These are phyloP conservation scores for Epichloe sp. DNA, from an alignment of 2,329 filamentous ascomycete species.

Conservation along the genomic window DNA sequence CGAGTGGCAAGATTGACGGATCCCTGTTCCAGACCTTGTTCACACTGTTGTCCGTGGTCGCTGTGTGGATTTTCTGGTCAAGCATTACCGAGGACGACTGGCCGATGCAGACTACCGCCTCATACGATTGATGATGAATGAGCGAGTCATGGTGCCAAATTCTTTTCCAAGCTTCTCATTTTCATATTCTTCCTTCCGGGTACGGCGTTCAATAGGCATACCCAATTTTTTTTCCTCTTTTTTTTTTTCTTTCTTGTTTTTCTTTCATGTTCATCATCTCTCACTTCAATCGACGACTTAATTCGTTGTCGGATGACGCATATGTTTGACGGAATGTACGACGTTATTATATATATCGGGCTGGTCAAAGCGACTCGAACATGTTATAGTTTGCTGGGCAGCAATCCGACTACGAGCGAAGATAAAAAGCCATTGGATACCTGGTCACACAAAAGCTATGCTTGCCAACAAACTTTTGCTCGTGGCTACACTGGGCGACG, in stretches of 20 bases:
- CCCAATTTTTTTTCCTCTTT: constrained; percentile 6
- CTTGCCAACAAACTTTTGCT: background rate
- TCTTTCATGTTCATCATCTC: constrained; percentile 7
- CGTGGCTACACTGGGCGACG: background rate
- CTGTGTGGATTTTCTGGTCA: constrained; percentile 93
- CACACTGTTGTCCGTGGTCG: constrained; percentile 69
- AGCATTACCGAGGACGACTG: constrained; percentile 99
- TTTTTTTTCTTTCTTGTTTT: constrained; percentile 5
- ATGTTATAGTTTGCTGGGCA: background rate
- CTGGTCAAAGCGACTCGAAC: background rate
- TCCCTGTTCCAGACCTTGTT: constrained; percentile 88
- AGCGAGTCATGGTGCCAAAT: background rate
- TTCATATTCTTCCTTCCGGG: background rate
- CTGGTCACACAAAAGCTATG: background rate
- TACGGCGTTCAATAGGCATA: constrained; percentile 14
- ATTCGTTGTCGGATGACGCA: background rate
- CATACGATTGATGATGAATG: constrained; percentile 23
- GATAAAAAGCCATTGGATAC: background rate
- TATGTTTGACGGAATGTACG: background rate
- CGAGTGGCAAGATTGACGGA: constrained; percentile 77
- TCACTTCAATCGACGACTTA: background rate
- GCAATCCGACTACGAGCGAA: background rate
- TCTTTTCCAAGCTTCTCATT: background rate
- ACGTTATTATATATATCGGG: background rate
- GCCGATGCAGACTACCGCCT: constrained; percentile 45